Evolutionary conservation across 164 flowering plant species (phyloP).

Genomic region (Annona cherimola): DNA sequence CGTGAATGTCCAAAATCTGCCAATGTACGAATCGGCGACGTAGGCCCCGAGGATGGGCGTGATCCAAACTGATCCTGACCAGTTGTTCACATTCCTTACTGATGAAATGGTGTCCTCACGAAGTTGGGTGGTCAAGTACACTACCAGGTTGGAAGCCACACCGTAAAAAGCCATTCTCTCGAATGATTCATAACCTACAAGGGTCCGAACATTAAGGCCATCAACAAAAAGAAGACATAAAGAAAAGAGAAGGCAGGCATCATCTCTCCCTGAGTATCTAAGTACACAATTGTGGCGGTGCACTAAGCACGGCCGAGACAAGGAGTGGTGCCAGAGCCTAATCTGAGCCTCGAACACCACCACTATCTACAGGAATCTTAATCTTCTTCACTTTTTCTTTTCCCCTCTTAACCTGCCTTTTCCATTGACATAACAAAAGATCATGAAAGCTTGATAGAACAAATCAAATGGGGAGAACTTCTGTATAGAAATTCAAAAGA

Average conservation of each 20-base stretch:
- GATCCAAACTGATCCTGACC: conserved; percentile 87
- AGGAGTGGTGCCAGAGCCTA: background rate
- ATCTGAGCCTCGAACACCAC: no score
- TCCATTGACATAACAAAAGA: no score
- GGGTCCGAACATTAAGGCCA: background rate
- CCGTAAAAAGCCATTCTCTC: conserved; percentile 97
- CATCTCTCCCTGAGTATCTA: background rate
- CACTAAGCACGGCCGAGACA: background rate
- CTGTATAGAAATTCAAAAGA: no score
- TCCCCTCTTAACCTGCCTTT: no score
- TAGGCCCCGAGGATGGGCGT: conserved; percentile 85
- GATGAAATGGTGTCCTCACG: conserved; percentile 82
- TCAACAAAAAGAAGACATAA: background rate
- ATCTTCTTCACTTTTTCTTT: no score
- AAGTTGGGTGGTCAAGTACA: conserved; percentile 70
- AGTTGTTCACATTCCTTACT: conserved; percentile 75
- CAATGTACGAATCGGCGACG: conserved; percentile 71
- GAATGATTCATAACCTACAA: conserved; percentile 77
- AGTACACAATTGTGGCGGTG: background rate
- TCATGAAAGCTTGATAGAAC: no score
- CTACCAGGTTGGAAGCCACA: conserved; percentile 74
- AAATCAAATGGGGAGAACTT: no score
- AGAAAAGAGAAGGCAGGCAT: background rate
- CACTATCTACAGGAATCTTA: no score
- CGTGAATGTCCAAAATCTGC: conserved; percentile 91